Conservation (phyloP, 2,329 filamentous ascomycete species). For the Seiridium cupressi region DNA sequence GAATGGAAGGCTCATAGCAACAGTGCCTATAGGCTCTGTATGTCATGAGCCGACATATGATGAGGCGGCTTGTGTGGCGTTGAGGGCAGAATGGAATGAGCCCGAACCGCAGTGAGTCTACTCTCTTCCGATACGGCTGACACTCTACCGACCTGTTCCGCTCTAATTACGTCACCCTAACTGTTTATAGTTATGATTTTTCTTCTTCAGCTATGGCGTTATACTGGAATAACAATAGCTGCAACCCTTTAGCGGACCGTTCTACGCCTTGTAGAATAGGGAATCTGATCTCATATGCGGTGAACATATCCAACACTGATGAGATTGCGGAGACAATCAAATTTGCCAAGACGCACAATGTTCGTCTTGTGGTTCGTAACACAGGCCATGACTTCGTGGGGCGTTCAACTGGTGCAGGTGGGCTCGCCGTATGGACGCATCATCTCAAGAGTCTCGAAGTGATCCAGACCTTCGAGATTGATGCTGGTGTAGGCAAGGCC, state of each 20-base stretch:
- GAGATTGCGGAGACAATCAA: background rate
- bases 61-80: constrained; percentile 17
- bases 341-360: background rate
- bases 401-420: constrained; percentile 31
- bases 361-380: background rate
- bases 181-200: background rate
- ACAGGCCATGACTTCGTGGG: constrained; percentile 29
- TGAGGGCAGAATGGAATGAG: background rate
- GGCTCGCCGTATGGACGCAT: constrained; percentile 37
- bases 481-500: background rate
- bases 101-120: background rate
- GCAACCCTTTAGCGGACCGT: background rate
- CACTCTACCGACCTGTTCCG: no score
- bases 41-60: constrained; percentile 41
- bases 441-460: constrained; percentile 30
- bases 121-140: background rate
- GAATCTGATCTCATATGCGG: background rate
- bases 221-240: background rate
- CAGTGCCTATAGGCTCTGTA: constrained; percentile 39
- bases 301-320: background rate
- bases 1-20: constrained; percentile 41
- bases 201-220: background rate
- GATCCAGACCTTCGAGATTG: constrained; percentile 16
- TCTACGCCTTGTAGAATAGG: background rate
- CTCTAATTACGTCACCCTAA: background rate